Base-by-base conservation (phyloP, 1,284 basidiomycete genomes). In the Pascua sp. region DNA sequence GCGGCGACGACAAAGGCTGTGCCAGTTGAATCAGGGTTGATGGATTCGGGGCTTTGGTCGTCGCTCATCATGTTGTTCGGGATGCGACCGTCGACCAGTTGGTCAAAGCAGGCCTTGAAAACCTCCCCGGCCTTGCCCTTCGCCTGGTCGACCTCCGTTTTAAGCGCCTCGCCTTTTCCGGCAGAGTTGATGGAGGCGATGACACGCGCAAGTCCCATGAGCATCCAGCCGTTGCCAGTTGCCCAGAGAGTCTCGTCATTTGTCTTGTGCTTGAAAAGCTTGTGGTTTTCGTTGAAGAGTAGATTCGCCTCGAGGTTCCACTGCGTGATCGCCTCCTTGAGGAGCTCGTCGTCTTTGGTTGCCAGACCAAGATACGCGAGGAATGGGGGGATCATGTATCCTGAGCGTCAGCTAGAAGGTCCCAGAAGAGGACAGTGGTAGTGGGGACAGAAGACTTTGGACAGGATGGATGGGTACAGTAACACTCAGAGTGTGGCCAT, bases 381-480 rank as follows among this genome's bases (percentile, higher is more conserved):
- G 70, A 84, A 85, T 0, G 85, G 84, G 7, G 83, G 82, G 8
- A 81, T 82, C 84, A 86, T 86, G 68, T 81, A 85, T 0, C 84
- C 24, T 32, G 24, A 32, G 24, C 4, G 24, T 32, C 24, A 32
- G 24, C 24, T 32, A 7, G 3, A 3, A 32, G 24, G 24, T 32
- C 3, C 24, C 7, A 32, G 24, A 32, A 32, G 24, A 32, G 24
- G 24, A 32, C 7, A 7, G 7, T 32, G 24, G 24, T 7, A 32
- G 24, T 4, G 24, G 24, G 24, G 7, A 7, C 24, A 32, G 24
- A 32, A 32, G 24, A 32, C 4, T 32, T 32, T 32, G 3, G 24
- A 32, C 24, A 32, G 24, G 24, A 32, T 32, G 24, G 24, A 32
- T 32, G 24, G n/a, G n/a, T n/a, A n/a, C n/a, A n/a, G n/a, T 32